These are phyloP conservation scores for Nissolia schottii DNA, from an alignment of 306 rosid species.

Conservation along the genomic window DNA sequence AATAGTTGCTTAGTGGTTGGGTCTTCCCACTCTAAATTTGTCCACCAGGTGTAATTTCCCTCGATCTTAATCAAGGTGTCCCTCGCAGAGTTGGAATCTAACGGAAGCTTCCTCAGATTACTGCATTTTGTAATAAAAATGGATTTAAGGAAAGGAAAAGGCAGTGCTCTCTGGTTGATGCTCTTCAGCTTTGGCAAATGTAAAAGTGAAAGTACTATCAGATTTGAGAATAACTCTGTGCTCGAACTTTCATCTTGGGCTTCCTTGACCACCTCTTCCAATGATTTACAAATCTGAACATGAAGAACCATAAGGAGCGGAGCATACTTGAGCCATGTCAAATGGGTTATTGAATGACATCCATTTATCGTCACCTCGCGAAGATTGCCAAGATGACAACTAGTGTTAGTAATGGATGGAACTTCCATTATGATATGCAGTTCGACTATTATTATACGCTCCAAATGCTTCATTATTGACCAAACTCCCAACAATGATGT, in stretches of 20 bases:
- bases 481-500: no score
- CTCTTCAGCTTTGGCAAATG: not conserved
- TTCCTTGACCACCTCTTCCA: not conserved
- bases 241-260: not conserved
- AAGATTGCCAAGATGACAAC: not conserved
- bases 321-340: conserved; percentile 26
- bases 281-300: rapidly evolving
- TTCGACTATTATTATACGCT: no score
- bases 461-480: no score
- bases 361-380: rapidly evolving
- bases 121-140: not conserved
- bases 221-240: conserved; percentile 1
- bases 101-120: not conserved
- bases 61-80: not conserved
- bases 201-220: rapidly evolving
- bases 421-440: not conserved
- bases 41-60: not conserved
- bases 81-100: not conserved
- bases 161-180: not conserved
- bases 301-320: not conserved
- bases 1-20: not conserved
- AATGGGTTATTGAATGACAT: not conserved
- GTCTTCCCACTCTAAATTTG: not conserved
- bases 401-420: not conserved
- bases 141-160: not conserved